A percentile compares a stretch with the other conserved stretches of the same genome.
These are phyloP conservation scores for Leishmania amazonensis DNA, from an alignment of 208 protist genomes.

Conservation along the genomic window DNA sequence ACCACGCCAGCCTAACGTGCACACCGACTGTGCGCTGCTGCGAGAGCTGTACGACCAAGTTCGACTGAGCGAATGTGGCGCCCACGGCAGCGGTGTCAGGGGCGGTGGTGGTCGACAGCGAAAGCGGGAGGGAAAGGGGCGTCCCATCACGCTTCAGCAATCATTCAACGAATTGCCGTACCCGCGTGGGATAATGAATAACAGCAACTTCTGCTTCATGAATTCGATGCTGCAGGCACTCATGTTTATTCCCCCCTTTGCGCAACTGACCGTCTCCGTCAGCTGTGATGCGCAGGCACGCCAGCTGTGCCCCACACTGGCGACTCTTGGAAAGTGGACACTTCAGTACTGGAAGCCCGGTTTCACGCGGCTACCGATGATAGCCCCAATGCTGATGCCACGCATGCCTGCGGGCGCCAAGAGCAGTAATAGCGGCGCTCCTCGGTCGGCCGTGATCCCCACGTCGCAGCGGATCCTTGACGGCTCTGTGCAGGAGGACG, in stretches of 20 bases:
- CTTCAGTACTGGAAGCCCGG: slow-evolving; percentile 73
- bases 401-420: neutral
- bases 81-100: neutral
- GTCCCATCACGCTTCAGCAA: slow-evolving; percentile 26
- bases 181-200: slow-evolving; percentile 75
- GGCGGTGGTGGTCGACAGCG: neutral
- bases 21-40: slow-evolving; percentile 11
- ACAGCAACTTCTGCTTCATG: slow-evolving; percentile 87
- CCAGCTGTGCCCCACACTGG: slow-evolving; percentile 45
- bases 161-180: slow-evolving; percentile 43
- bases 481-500: slow-evolving; percentile 79
- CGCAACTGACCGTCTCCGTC: slow-evolving; percentile 61
- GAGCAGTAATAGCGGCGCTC: neutral
- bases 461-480: slow-evolving; percentile 29
- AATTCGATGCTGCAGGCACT: slow-evolving; percentile 76
- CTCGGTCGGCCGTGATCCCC: neutral
- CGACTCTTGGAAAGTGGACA: slow-evolving; percentile 62
- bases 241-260: slow-evolving; percentile 67
- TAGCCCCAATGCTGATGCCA: slow-evolving; percentile 15
- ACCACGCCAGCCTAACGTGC: slow-evolving; percentile 25
- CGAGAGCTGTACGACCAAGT: slow-evolving; percentile 21
- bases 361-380: slow-evolving; percentile 26
- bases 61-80: neutral
- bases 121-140: slow-evolving; percentile 1
- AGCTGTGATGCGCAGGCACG: slow-evolving; percentile 28